Base-by-base conservation (phyloP, 148 eudicot genomes). In the Drosera capensis region DNA sequence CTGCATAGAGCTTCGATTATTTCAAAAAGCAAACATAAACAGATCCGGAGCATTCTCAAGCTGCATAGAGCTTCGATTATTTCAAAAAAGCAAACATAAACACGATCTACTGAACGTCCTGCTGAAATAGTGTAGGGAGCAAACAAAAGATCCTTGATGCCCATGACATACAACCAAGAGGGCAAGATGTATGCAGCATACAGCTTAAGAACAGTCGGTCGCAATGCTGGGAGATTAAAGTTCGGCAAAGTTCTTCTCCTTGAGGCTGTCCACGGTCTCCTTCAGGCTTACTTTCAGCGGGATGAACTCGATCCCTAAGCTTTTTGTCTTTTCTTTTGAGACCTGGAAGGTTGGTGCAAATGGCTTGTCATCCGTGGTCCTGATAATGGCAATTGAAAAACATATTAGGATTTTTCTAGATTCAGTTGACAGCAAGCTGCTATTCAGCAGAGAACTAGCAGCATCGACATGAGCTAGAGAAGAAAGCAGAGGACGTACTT, bases 181-280 rank as follows among this genome's bases (percentile, higher is more conserved):
- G 19, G 24, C 19, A 23, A 24, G 45, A 28, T 15, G 6, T 13
- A 18, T 21, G 1, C 14, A 17, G 13, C 35, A 13, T 30, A 30
- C 6, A 30, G 13, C 7, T 30, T 30, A 45, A 14, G 13, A 20
- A 7, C 0, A n/a, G n/a, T n/a, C n/a, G n/a, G n/a, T n/a, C n/a
- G n/a, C n/a, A n/a, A n/a, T n/a, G n/a, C n/a, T n/a, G n/a, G n/a
- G n/a, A n/a, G n/a, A n/a, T n/a, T n/a, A 67, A 46, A 51, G 42
- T 15, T 42, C 26, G 34, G 68, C 47, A 19, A 78, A 59, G 21
- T 65, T 55, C 70, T 75, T 82, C 68, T 68, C 80, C 55, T 70
- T 70, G 48, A 82, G 61, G 71, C 70, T 66, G 11, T 75, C 82
- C 13, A 78, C 68, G 28, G 82, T 78, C 30, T 78, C 94, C 67